phyloP scores from a whole-genome alignment of 352 stramenopile genomes.

The Phytophthora sp. region DNA sequence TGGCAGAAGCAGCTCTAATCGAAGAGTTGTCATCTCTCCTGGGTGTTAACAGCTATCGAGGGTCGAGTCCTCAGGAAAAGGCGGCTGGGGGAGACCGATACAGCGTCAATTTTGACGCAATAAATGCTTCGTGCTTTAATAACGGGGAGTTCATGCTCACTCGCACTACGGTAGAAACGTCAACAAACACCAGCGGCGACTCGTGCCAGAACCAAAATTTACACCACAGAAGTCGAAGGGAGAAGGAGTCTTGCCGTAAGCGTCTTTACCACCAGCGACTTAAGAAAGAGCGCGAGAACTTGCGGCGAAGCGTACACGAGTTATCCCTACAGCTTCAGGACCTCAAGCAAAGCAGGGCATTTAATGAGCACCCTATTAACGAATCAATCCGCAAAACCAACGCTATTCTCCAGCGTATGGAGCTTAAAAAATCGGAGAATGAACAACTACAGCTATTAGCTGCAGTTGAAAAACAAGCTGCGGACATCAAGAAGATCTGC shows the following conservation, averaged over 20 bases:
- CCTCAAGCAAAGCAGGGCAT: background rate
- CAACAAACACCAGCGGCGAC: too few relatives aligned
- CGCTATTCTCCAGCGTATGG: conserved; percentile 9
- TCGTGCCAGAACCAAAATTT: too few relatives aligned
- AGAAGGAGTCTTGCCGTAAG: background rate
- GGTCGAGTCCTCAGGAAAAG: too few relatives aligned
- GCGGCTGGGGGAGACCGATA: too few relatives aligned
- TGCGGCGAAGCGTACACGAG: conserved; percentile 12
- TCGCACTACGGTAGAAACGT: too few relatives aligned
- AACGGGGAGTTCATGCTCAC: too few relatives aligned
- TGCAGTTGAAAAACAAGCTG: conserved; percentile 6
- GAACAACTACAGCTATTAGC: conserved; percentile 20
- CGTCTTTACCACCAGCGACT: background rate
- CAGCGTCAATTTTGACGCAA: too few relatives aligned
- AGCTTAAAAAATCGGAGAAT: conserved; percentile 1
- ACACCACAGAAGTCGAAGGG: background rate
- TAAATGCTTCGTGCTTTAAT: too few relatives aligned
- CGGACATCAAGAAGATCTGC: conserved; percentile 15
- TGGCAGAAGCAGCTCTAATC: too few relatives aligned
- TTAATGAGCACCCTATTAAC: too few relatives aligned
- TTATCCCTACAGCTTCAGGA: conserved; percentile 9
- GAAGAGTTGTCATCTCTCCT: too few relatives aligned
- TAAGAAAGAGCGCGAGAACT: background rate
- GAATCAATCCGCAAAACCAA: conserved; percentile 2
- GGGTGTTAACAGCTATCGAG: too few relatives aligned